These are phyloP conservation scores for Vigna radiata DNA, from an alignment of 306 rosid species.

Conservation along the genomic window DNA sequence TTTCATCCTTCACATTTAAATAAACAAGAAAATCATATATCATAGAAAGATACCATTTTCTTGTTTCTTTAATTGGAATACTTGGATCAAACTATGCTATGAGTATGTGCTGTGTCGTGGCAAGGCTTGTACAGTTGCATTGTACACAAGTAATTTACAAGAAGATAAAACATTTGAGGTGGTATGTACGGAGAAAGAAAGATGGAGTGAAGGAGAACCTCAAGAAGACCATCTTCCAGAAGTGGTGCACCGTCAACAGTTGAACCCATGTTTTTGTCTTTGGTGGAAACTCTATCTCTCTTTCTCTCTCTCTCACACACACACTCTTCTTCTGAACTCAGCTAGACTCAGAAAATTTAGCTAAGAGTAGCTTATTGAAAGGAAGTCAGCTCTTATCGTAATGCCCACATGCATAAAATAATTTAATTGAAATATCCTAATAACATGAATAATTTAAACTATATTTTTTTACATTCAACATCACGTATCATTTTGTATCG, in stretches of 20 bases:
- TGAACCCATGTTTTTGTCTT: conserved; percentile 26
- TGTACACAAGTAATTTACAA: neutral
- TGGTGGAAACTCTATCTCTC: neutral
- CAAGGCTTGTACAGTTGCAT: neutral
- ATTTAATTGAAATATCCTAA: too few relatives aligned
- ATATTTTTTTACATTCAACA: too few relatives aligned
- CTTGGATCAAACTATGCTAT: neutral
- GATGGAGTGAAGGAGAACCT: conserved; percentile 34
- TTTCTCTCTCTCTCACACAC: neutral
- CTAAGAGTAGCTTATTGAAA: too few relatives aligned
- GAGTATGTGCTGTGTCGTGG: neutral
- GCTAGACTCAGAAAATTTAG: neutral
- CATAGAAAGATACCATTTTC: neutral
- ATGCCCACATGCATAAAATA: too few relatives aligned
- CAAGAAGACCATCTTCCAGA: conserved; percentile 47
- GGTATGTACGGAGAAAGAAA: neutral
- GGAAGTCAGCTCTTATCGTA: too few relatives aligned
- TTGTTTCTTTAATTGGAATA: neutral
- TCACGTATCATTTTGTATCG: too few relatives aligned
- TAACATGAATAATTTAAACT: too few relatives aligned
- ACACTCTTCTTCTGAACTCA: neutral
- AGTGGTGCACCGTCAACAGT: conserved; percentile 29
- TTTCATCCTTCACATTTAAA: conserved; percentile 50
- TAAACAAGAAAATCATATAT: conserved; percentile 29
- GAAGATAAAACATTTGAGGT: neutral